Percentiles rank a stretch among this genome's conserved stretches.
Conservation (phyloP, 768 basidiomycete species). For the Hericium alpestre region DNA sequence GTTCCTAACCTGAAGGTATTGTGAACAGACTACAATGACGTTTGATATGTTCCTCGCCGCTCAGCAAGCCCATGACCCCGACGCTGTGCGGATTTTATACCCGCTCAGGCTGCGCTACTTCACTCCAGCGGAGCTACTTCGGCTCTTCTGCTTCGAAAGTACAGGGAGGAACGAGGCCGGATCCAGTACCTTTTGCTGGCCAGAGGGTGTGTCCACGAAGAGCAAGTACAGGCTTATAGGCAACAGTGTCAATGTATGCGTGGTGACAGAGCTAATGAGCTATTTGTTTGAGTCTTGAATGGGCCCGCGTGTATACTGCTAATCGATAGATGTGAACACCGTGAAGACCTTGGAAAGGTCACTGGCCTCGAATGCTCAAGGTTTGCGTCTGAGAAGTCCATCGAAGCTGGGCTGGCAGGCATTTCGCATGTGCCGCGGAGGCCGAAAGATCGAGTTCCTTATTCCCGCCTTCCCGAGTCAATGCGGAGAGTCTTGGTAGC, state of each 20-base stretch:
- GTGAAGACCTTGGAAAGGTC: too few relatives aligned
- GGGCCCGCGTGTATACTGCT: too few relatives aligned
- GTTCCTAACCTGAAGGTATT: background rate
- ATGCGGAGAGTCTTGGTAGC: too few relatives aligned
- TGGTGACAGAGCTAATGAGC: constrained; percentile 50
- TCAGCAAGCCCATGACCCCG: constrained; percentile 27
- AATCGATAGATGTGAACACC: too few relatives aligned
- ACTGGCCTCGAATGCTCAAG: too few relatives aligned
- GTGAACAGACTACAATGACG: constrained; percentile 42
- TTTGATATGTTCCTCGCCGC: constrained; percentile 47
- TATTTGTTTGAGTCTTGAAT: constrained; percentile 36
- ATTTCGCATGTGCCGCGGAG: too few relatives aligned
- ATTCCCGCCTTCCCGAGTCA: too few relatives aligned
- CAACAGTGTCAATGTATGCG: constrained; percentile 73
- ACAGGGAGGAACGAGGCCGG: background rate
- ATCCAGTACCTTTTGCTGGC: constrained; percentile 45
- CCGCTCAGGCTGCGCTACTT: constrained; percentile 67
- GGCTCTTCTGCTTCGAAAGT: constrained; percentile 50
- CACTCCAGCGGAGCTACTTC: constrained; percentile 59
- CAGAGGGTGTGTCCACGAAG: constrained; percentile 45
- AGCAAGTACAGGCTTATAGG: constrained; percentile 70
- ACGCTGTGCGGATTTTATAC: constrained; percentile 43
- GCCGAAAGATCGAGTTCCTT: too few relatives aligned
- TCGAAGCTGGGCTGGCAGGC: too few relatives aligned
- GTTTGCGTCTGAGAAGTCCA: too few relatives aligned